A percentile compares a stretch with the other conserved stretches of the same genome.
Evolutionary conservation across 2,329 filamentous ascomycete species (phyloP).

Genomic region (Endoconidiophora laricicola): DNA sequence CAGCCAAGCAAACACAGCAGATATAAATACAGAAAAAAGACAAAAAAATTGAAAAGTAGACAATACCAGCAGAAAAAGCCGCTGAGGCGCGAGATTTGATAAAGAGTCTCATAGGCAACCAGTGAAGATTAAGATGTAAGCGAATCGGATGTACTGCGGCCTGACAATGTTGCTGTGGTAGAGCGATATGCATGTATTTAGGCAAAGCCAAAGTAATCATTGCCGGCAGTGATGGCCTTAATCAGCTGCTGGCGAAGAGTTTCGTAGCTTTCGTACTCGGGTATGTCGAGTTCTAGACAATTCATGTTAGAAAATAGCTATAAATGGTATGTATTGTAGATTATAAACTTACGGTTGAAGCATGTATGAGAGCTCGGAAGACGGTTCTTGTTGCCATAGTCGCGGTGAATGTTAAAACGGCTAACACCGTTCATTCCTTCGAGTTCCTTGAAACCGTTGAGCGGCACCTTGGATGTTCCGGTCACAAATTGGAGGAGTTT

Average conservation of each 20-base stretch:
- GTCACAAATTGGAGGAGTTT: slow-evolving; percentile 97
- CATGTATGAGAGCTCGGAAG: slow-evolving; percentile 94
- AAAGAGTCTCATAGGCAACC: not conserved
- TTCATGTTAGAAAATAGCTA: not conserved
- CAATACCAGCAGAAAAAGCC: not conserved
- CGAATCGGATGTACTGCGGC: slow-evolving; percentile 2
- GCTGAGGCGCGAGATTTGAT: not conserved
- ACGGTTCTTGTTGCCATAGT: slow-evolving; percentile 91
- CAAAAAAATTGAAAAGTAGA: not conserved
- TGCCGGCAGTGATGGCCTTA: slow-evolving; percentile 93
- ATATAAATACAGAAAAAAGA: slow-evolving; percentile 2
- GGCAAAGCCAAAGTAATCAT: slow-evolving; percentile 95
- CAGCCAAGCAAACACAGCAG: not conserved
- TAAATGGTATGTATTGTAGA: not conserved
- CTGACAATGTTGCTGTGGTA: not conserved
- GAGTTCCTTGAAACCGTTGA: slow-evolving; percentile 97
- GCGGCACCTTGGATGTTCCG: slow-evolving; percentile 90
- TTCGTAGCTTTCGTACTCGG: slow-evolving; percentile 96
- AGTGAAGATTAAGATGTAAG: not conserved
- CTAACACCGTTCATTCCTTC: slow-evolving; percentile 99
- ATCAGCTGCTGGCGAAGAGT: slow-evolving; percentile 70
- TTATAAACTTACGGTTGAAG: slow-evolving; percentile 76
- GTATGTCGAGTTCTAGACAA: slow-evolving; percentile 77
- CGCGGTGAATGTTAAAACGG: slow-evolving; percentile 96
- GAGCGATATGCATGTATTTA: slow-evolving; percentile 28